Conservation (phyloP, 2,329 filamentous ascomycete species). For the Fusarium pseudonygamai region DNA sequence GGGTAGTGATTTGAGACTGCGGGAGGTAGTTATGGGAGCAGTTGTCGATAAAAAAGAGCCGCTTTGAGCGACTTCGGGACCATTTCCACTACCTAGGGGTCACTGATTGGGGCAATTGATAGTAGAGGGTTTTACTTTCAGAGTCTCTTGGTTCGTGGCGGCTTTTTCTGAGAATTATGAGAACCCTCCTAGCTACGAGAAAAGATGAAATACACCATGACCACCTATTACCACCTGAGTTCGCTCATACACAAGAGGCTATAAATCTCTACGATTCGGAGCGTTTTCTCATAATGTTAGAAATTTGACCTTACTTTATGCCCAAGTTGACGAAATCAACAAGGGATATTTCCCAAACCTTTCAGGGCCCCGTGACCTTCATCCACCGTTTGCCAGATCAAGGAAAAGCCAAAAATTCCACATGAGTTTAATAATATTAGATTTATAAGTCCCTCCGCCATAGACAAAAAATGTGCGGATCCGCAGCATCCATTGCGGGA, state of each 20-base stretch:
- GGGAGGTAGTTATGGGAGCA: background rate
- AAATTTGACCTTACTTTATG: background rate
- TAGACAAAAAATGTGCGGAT: slow-evolving; percentile 15
- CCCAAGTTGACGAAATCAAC: background rate
- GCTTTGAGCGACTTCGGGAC: background rate
- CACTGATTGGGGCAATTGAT: background rate
- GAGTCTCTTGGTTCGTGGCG: background rate
- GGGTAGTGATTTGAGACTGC: background rate
- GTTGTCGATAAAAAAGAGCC: background rate
- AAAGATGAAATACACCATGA: background rate
- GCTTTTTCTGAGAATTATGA: background rate
- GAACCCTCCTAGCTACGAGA: background rate
- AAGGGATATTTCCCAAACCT: too few relatives aligned
- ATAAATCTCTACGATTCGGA: background rate
- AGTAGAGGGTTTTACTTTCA: background rate
- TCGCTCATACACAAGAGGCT: background rate
- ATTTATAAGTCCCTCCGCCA: background rate
- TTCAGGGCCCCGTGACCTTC: background rate
- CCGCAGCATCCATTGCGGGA: slow-evolving; percentile 19
- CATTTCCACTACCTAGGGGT: background rate
- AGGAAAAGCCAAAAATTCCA: background rate
- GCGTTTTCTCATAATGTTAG: background rate
- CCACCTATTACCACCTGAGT: background rate
- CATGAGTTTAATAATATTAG: background rate
- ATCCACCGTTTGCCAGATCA: background rate